Base-by-base conservation (phyloP, 495 filamentous ascomycete species). In the Lineolata rhizophorae region DNA sequence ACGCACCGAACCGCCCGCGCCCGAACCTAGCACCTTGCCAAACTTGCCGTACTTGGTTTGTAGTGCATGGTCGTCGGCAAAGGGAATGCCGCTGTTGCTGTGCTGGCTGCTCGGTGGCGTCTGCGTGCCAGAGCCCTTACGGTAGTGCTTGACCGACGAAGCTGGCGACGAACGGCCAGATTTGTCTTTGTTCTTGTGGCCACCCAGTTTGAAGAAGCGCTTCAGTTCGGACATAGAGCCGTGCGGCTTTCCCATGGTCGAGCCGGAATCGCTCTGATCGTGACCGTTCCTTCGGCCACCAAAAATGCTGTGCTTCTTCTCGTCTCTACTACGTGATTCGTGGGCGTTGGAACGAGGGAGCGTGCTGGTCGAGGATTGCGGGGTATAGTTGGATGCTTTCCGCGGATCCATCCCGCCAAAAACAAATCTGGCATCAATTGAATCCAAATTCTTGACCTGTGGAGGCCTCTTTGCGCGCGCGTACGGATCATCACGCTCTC, bases 211-310 rank as follows among this genome's bases (percentile, higher is more conserved):
- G 59, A 97, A 90, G 49, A 97, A 97, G 11, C 90, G 63, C 52
- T 92, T 95, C 36, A 97, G 50, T 35, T 95, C 83, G 5, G 73
- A 71, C 81, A 95, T 94, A 4, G 90, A 93, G 17, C 78, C 72
- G 35, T 84, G 79, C 37, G 32, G 61, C 59, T 16, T 29, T 39
- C n/a, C 21, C 29, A 15, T 4, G 22, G 30, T 4, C 18, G 26
- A 19, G 41, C 42, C 20, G 18, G 31, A 42, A 9, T 46, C 42
- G 24, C 39, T 52, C 21, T 68, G 56, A 35, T 76, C 58, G 35
- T 70, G 40, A 27, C 62, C 40, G 39, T 52, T 43, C 8, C 35
- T 38, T 25, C 50, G 47, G 20, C 46, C 43, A 30, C 53, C 51
- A 10, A 53, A 41, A 35, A 47, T 49, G 34, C 59, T 58, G 15